Evolutionary conservation across 2,329 filamentous ascomycete species (phyloP), one percentile per base, ranked within the genome.

Genomic region (Blastomyces emzantsi): DNA sequence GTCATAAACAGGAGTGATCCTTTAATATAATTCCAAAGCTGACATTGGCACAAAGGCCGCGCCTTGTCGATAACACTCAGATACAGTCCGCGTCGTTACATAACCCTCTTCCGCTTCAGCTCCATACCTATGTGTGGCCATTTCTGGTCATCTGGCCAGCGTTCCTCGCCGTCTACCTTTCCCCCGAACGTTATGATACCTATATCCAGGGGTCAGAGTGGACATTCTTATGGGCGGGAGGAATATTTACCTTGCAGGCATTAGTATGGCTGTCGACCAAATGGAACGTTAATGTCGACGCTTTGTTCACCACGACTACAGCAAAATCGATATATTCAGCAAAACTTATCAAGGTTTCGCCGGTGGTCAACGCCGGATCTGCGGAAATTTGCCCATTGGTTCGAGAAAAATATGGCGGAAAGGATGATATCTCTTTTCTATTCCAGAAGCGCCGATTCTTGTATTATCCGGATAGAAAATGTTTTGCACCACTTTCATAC

Each of bases 391-490:
- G 91, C 81, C 80, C 84, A 67, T 81, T 99, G 66, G 78, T 89
- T 67, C 87, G 87, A 72, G 92, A 96, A 70, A 88, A 85, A 74
- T 81, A 84, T 66, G 89, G 85, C 67, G 90, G 87, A 70, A 90
- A 90, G 79, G 82, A 84, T 63, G 92, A 87, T 68, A 78, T 88
- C 15, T 97, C 92, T 11, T 99, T 99, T 78, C 81, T 97, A 64
- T 99, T 99, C 80, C 94, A 99, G 80, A 99, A 99, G 82, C 90
- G 94, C 70, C 90, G 93, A 47, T 99, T 99, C 75, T 84, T 97
- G 67, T 97, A 92, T 80, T 82, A 90, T 68, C 77, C 85, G 60
- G 83, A 86, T 52, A 84, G 81, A 67, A 85, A 88, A 66, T 83
- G 83, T n/a, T 99, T 99, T 75, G 83, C 87, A 60, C 90, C 93